These are phyloP conservation scores for Suillus plorans DNA, from an alignment of 768 basidiomycete genomes.

Conservation along the genomic window DNA sequence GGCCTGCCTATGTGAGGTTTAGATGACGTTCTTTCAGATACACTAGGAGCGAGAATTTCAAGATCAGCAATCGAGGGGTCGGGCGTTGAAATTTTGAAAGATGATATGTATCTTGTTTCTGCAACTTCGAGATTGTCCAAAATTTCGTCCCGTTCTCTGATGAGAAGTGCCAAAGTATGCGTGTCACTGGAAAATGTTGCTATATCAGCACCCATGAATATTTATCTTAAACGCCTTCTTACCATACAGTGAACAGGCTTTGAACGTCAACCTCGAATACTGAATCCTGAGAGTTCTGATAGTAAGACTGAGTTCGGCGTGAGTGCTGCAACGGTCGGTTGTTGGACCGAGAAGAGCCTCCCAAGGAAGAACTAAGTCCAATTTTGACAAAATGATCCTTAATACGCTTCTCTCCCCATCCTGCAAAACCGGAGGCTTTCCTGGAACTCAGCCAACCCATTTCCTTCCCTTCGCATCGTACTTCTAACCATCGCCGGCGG, in stretches of 20 bases:
- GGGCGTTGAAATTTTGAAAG: slow-evolving; percentile 71
- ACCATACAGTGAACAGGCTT: slow-evolving; percentile 77
- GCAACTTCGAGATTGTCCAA: slow-evolving; percentile 81
- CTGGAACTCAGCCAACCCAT: slow-evolving; percentile 72
- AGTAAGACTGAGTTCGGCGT: slow-evolving; percentile 28
- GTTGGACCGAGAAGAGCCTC: slow-evolving; percentile 31
- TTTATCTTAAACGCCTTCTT: slow-evolving; percentile 19
- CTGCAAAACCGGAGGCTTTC: slow-evolving; percentile 63
- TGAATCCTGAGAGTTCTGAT: slow-evolving; percentile 36
- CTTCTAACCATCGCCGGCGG: slow-evolving; percentile 57
- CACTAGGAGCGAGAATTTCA: slow-evolving; percentile 33
- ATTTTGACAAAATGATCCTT: slow-evolving; percentile 67
- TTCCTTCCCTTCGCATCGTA: slow-evolving; percentile 67
- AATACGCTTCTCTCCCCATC: slow-evolving; percentile 72
- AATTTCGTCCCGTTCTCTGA: slow-evolving; percentile 73
- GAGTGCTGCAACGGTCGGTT: slow-evolving; percentile 24
- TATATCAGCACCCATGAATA: neutral
- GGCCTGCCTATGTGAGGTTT: slow-evolving; percentile 71
- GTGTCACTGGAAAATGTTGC: slow-evolving; percentile 54
- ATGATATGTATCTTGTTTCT: slow-evolving; percentile 75
- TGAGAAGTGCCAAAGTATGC: slow-evolving; percentile 60
- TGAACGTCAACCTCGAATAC: slow-evolving; percentile 63
- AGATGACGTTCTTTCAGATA: slow-evolving; percentile 38
- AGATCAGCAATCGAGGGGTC: slow-evolving; percentile 70
- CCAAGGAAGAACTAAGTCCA: slow-evolving; percentile 63